phyloP scores from a whole-genome alignment of 495 filamentous ascomycete species.

The Saxophila tyrrhenica region DNA sequence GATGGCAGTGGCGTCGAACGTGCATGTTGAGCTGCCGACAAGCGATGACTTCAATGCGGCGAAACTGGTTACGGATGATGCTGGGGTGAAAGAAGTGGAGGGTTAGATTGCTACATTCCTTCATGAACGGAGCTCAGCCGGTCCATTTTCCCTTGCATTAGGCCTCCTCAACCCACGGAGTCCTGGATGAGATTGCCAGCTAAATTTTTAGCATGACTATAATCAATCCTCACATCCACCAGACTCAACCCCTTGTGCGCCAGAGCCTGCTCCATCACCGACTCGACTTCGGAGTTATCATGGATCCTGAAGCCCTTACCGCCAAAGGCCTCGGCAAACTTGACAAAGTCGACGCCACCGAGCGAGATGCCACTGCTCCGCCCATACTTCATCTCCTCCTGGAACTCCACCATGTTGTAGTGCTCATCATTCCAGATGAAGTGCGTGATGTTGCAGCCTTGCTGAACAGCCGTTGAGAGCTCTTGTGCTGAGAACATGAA shows the following conservation, averaged over 20 bases:
- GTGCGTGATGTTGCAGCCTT: slow-evolving; percentile 33
- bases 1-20: slow-evolving; percentile 28
- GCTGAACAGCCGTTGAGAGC: slow-evolving; percentile 27
- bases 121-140: not conserved
- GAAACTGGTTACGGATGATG: slow-evolving; percentile 17
- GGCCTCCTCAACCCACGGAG: slow-evolving; percentile 11
- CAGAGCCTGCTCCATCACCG: slow-evolving; percentile 27
- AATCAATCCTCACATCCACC: slow-evolving; percentile 32
- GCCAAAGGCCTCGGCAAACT: slow-evolving; percentile 31
- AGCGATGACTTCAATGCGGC: slow-evolving; percentile 19
- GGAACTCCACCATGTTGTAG: slow-evolving; percentile 36
- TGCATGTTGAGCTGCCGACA: slow-evolving; percentile 20
- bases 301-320: slow-evolving; percentile 27
- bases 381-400: slow-evolving; percentile 34
- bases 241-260: slow-evolving; percentile 27
- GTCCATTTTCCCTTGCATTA: not conserved
- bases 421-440: slow-evolving; percentile 34
- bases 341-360: slow-evolving; percentile 31
- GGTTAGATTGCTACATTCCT: slow-evolving; percentile 6
- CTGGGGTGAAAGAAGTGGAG: slow-evolving; percentile 18
- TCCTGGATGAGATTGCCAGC: slow-evolving; percentile 18
- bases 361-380: slow-evolving; percentile 27
- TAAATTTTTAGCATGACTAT: slow-evolving; percentile 17
- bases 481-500: slow-evolving; percentile 33
- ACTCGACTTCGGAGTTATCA: slow-evolving; percentile 21